Conservation (phyloP, 768 basidiomycete species). For the Lentinula boryana region DNA sequence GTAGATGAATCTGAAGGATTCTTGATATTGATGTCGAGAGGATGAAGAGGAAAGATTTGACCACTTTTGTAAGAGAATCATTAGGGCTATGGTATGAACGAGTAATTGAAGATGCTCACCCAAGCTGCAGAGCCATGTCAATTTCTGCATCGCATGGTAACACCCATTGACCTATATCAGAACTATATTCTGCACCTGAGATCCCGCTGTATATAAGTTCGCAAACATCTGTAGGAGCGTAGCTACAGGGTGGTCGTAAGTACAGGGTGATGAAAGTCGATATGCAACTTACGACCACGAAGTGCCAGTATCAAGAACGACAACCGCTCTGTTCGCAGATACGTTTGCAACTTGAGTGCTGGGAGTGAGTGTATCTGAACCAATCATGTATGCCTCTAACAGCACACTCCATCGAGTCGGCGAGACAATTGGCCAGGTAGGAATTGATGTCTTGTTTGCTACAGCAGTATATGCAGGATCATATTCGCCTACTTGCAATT, state of each 20-base stretch:
- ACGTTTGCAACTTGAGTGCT: constrained; percentile 49
- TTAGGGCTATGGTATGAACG: neutral
- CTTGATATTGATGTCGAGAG: constrained; percentile 63
- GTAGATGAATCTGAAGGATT: constrained; percentile 34
- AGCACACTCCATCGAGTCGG: constrained; percentile 76
- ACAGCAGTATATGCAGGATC: constrained; percentile 59
- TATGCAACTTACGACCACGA: constrained; percentile 59
- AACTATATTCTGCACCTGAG: constrained; percentile 55
- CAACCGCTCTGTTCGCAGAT: constrained; percentile 67
- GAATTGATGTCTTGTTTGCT: constrained; percentile 48
- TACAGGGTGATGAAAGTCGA: neutral
- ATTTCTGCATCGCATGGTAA: constrained; percentile 74
- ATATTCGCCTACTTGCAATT: constrained; percentile 47
- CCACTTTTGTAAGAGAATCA: constrained; percentile 36
- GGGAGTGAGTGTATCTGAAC: constrained; percentile 42
- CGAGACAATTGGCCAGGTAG: constrained; percentile 63
- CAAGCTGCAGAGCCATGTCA: constrained; percentile 74
- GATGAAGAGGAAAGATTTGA: constrained; percentile 73
- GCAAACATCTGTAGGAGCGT: constrained; percentile 59
- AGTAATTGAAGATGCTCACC: constrained; percentile 33
- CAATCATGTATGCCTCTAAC: constrained; percentile 66
- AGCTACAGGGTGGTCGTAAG: constrained; percentile 32
- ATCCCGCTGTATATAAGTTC: constrained; percentile 65
- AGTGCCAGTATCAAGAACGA: constrained; percentile 75
- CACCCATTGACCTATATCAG: constrained; percentile 52